Percentiles rank a stretch among this genome's conserved stretches.
Evolutionary conservation across 148 eudicot species (phyloP).

Genomic region (Beta vulgaris): DNA sequence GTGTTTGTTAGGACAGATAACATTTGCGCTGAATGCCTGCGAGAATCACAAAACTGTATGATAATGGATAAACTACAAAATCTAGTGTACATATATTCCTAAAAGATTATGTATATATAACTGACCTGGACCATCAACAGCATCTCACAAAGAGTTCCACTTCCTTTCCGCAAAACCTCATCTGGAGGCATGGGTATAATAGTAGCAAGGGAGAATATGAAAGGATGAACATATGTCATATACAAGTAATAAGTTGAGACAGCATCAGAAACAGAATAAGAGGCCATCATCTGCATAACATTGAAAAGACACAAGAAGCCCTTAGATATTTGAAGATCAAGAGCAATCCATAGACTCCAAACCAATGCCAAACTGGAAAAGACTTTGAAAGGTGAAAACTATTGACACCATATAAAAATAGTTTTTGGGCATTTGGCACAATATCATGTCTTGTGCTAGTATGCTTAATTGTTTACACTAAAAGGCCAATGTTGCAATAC

Average conservation of each 20-base stretch:
- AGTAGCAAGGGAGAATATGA: constrained; percentile 96
- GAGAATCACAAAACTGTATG: constrained; percentile 17
- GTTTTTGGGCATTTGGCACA: background rate
- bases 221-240: constrained; percentile 98
- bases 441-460: background rate
- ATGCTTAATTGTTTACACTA: background rate
- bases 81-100: background rate
- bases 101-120: constrained; percentile 8
- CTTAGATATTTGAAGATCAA: constrained; percentile 21
- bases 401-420: background rate
- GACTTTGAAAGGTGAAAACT: background rate
- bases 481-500: background rate
- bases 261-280: constrained; percentile 99
- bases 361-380: background rate
- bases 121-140: constrained; percentile 99
- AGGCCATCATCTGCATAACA: constrained; percentile 94
- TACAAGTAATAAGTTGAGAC: constrained; percentile 96
- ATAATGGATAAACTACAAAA: background rate
- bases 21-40: constrained; percentile 94
- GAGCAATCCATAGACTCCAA: background rate
- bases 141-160: constrained; percentile 99
- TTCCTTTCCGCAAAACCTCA: constrained; percentile 98
- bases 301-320: constrained; percentile 14
- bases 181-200: constrained; percentile 99
- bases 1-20: constrained; percentile 94